Evolutionary conservation across 495 filamentous ascomycete genomes (phyloP).

Genomic region (Amorphotheca resinae): DNA sequence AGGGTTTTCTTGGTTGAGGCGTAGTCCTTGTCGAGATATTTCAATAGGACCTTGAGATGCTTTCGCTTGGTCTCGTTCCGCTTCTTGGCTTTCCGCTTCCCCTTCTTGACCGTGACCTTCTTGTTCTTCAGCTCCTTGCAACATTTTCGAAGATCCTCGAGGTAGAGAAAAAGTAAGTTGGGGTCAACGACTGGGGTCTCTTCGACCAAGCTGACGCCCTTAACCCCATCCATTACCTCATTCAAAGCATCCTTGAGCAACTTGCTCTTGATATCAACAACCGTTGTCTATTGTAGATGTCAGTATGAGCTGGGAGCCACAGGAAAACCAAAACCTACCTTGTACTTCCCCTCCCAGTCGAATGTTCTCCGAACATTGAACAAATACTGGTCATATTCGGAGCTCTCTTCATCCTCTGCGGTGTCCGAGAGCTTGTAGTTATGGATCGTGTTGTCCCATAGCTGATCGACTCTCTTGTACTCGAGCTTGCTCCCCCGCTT

Average conservation of each 20-base stretch:
- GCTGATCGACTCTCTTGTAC: conserved; percentile 78
- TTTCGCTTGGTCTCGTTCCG: conserved; percentile 50
- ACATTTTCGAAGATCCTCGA: conserved; percentile 57
- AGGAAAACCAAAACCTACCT: conserved; percentile 17
- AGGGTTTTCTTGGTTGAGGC: conserved; percentile 66
- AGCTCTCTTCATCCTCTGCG: conserved; percentile 52
- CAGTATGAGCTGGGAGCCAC: background rate
- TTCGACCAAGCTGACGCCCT: conserved; percentile 67
- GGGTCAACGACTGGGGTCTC: conserved; percentile 72
- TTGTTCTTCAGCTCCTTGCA: conserved; percentile 54
- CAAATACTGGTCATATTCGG: conserved; percentile 74
- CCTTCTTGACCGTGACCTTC: conserved; percentile 39
- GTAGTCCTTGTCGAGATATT: conserved; percentile 76
- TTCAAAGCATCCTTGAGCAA: conserved; percentile 57
- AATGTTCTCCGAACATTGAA: conserved; percentile 82
- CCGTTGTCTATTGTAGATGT: conserved; percentile 14
- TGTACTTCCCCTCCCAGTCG: conserved; percentile 79
- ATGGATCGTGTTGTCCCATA: conserved; percentile 69
- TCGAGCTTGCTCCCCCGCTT: conserved; percentile 55
- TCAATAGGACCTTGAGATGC: conserved; percentile 66
- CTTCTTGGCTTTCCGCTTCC: conserved; percentile 47
- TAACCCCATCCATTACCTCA: conserved; percentile 70
- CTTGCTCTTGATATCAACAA: conserved; percentile 81
- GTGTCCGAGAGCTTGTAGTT: conserved; percentile 77
- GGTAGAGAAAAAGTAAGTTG: conserved; percentile 79